Evolutionary conservation across 345 rosid species (phyloP).

Genomic region (Pistacia integerrima): DNA sequence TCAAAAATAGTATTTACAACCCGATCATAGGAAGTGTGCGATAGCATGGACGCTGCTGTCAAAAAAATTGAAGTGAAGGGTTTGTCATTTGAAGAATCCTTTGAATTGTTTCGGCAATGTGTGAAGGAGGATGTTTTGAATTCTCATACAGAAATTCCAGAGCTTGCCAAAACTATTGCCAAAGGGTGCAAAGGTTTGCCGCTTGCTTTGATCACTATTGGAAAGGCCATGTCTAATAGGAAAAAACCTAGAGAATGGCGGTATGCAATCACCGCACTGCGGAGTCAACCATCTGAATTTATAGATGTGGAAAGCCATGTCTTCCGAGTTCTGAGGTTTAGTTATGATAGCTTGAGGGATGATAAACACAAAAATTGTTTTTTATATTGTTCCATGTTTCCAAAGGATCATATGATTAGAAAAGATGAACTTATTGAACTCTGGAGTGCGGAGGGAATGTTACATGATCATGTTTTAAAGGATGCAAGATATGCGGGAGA

Average conservation of each 20-base stretch:
- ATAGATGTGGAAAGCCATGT: background rate
- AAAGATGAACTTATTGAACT: conserved; percentile 9
- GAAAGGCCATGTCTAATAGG: conserved; percentile 20
- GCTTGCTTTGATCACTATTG: conserved; percentile 23
- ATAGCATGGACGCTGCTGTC: conserved; percentile 16
- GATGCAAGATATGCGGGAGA: background rate
- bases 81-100: conserved; percentile 14
- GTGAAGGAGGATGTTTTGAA: conserved; percentile 17
- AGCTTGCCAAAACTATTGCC: conserved; percentile 17
- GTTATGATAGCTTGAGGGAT: background rate
- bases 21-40: no score
- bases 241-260: conserved; percentile 2
- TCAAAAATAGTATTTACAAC: no score
- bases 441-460: conserved; percentile 28
- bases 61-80: conserved; percentile 16
- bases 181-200: conserved; percentile 27
- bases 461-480: background rate
- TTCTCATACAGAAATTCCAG: background rate
- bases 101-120: conserved; percentile 22
- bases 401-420: background rate
- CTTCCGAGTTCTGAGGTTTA: background rate
- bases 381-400: conserved; percentile 18
- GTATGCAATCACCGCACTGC: background rate
- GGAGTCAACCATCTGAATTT: background rate
- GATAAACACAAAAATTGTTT: conserved; percentile 12